Percentiles rank a stretch among this genome's conserved stretches.
Evolutionary conservation across 2,329 filamentous ascomycete species (phyloP).

Genomic region (Colletotrichum horii): DNA sequence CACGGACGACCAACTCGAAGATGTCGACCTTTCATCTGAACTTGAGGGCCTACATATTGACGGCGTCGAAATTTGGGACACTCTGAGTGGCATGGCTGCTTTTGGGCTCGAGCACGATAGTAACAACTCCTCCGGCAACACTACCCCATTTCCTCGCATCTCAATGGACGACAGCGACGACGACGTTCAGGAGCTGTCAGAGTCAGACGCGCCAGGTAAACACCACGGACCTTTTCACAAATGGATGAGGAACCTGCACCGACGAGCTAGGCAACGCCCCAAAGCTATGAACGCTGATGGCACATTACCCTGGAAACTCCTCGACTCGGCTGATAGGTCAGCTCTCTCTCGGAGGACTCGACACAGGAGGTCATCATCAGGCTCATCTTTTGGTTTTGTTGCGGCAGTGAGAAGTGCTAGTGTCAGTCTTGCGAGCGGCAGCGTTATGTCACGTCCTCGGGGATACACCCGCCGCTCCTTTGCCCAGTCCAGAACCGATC

Average conservation of each 20-base stretch:
- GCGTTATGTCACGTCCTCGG: slow-evolving; percentile 67
- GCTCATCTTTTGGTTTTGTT: slow-evolving; percentile 80
- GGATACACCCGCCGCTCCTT: slow-evolving; percentile 55
- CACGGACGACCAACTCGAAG: slow-evolving; percentile 32
- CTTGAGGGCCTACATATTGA: slow-evolving; percentile 29
- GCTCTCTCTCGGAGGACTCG: slow-evolving; percentile 31
- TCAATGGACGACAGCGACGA: slow-evolving; percentile 26
- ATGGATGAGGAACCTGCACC: slow-evolving; percentile 76
- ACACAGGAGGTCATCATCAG: slow-evolving; percentile 68
- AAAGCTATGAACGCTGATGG: slow-evolving; percentile 25
- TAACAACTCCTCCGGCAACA: slow-evolving; percentile 14
- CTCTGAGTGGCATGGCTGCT: slow-evolving; percentile 45
- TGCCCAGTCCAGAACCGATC: slow-evolving; percentile 63
- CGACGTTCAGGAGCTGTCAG: slow-evolving; percentile 8
- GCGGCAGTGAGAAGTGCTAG: slow-evolving; percentile 83
- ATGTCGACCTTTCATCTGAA: slow-evolving; percentile 34
- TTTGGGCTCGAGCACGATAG: slow-evolving; percentile 42
- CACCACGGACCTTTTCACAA: slow-evolving; percentile 64
- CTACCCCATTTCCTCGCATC: slow-evolving; percentile 19
- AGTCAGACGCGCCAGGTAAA: slow-evolving; percentile 1
- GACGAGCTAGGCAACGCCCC: slow-evolving; percentile 53
- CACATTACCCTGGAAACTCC: slow-evolving; percentile 39
- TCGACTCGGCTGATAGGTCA: slow-evolving; percentile 26
- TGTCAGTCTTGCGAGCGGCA: slow-evolving; percentile 76
- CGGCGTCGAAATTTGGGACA: slow-evolving; percentile 37